Base-by-base conservation (phyloP, 148 eudicot genomes). In the Mesembryanthemum crystallinum region DNA sequence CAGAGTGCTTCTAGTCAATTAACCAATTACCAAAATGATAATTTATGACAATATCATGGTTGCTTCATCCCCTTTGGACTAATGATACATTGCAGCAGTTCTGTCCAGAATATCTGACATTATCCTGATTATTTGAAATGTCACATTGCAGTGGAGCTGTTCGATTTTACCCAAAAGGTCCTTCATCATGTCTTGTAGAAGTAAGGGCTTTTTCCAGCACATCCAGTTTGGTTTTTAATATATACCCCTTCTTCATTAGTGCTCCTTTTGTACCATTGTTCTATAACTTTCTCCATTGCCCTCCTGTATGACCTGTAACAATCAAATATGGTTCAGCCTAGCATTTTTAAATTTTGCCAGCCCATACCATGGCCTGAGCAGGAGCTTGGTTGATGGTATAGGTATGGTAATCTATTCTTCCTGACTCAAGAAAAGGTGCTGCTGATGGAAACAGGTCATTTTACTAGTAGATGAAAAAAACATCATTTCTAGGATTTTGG, bases 81-180 rank as follows among this genome's bases (percentile, higher is more conserved):
- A 28, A 25, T 14, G n/a, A 32, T 54, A 21, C 45, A 54, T 54
- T 30, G 42, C 30, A 57, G 43, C 49, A 37, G 17, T 57, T 11
- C 3, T 57, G 24, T 6, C 29, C 42, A 52, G 15, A 69, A 35
- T 0, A 29, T 69, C 20, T 30, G n/a, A 32, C 32, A 30, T 15
- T 23, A 30, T 70, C 57, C 51, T 54, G 65, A 73, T 67, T 7
- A 11, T 67, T 25, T 25, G 13, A 43, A 29, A 59, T 61, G 24
- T 67, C 35, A n/a, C 47, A 51, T 85, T 82, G 83, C 97, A 94
- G 98, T 78, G 98, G 98, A 76, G 92, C 92, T 76, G 96, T 92
- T 78, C 91, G 98, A 45, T 95, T 95, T 86, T 95, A 82, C 75
- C 97, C 98, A 8, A 95, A 85, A 86, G 96, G 98, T 59, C 87